Evolutionary conservation across 225 moss, liverwort and hornwort genomes (phyloP).

Genomic region (Thuidium tamariscinum): DNA sequence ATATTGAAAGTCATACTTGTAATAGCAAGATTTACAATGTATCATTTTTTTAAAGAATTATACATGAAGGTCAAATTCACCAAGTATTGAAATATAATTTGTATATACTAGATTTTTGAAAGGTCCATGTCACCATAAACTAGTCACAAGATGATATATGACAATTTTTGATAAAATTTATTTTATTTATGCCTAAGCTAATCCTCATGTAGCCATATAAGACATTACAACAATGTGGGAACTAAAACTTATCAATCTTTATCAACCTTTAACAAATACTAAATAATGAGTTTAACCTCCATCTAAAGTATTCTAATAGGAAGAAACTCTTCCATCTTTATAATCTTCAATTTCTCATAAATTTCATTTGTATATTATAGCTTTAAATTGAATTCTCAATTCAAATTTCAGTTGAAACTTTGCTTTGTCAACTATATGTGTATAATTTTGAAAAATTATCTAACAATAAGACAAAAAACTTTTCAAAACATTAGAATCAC

Average conservation of each 20-base stretch:
- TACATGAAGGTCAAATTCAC: neutral
- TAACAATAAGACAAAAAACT: too few species aligned
- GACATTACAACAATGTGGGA: neutral
- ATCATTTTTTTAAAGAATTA: neutral
- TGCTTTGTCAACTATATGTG: neutral
- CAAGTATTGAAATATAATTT: neutral
- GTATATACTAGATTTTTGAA: too few species aligned
- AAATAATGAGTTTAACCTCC: neutral
- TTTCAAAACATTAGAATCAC: too few species aligned
- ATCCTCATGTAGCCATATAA: neutral
- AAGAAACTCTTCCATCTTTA: neutral
- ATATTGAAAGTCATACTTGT: neutral
- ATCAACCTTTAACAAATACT: neutral
- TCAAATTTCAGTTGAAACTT: neutral
- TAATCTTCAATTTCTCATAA: neutral
- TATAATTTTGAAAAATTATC: neutral
- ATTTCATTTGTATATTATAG: fast-evolving
- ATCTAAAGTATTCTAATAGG: too few species aligned
- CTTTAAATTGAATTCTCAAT: neutral
- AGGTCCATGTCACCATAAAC: neutral
- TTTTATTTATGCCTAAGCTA: neutral
- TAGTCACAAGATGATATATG: fast-evolving
- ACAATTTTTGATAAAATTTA: neutral
- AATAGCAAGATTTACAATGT: neutral
- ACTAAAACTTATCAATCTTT: neutral